A percentile compares a stretch with the other conserved stretches of the same genome.
These are phyloP conservation scores for Phytophthora brassicae DNA, from an alignment of 352 stramenopile genomes.

Conservation along the genomic window DNA sequence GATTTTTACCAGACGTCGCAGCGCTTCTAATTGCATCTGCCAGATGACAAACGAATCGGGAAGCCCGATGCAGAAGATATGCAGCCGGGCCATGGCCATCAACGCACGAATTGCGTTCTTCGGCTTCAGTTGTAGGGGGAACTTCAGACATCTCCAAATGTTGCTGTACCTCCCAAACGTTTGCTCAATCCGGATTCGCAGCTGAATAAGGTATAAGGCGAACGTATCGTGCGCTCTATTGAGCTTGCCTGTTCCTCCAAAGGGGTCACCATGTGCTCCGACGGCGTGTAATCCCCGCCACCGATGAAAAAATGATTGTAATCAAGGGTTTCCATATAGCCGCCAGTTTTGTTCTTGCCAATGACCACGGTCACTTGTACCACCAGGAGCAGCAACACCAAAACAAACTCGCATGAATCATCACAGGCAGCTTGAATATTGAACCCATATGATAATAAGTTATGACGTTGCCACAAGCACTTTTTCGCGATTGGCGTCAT, in stretches of 20 bases:
- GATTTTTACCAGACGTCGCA: background rate
- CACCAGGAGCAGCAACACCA: slow-evolving; percentile 3
- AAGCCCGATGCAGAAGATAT: background rate
- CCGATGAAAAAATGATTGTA: slow-evolving; percentile 5
- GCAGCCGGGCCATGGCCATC: background rate
- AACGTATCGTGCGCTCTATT: background rate
- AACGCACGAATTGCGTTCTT: background rate
- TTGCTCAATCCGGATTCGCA: no score
- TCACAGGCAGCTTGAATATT: slow-evolving; percentile 9
- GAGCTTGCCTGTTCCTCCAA: background rate
- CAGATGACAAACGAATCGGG: background rate
- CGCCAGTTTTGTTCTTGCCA: background rate
- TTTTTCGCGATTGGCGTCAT: background rate
- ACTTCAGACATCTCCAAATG: slow-evolving; percentile 1
- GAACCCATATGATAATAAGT: slow-evolving; percentile 5
- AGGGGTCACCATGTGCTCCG: slow-evolving; percentile 7
- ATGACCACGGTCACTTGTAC: background rate
- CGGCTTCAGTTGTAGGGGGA: background rate
- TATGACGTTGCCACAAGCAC: slow-evolving; percentile 1
- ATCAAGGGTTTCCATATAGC: background rate
- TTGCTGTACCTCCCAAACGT: background rate
- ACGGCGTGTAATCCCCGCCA: background rate
- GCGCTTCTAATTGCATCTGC: background rate
- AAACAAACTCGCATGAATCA: background rate
- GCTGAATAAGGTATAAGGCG: slow-evolving; percentile 93